These are phyloP conservation scores for Nemania sp. DNA, from an alignment of 2,329 filamentous ascomycete genomes.

Conservation along the genomic window DNA sequence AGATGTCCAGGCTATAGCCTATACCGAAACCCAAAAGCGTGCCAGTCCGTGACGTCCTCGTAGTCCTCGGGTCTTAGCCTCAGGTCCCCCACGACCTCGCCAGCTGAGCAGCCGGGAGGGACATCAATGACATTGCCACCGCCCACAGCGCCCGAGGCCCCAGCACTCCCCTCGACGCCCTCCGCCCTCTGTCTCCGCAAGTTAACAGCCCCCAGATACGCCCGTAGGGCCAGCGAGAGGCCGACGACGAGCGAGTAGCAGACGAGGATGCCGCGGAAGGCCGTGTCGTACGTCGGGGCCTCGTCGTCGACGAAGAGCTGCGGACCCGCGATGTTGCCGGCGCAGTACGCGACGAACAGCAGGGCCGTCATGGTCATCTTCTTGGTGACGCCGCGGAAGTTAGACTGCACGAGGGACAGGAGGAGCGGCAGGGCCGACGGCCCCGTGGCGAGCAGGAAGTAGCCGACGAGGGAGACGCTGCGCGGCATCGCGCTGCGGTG, in stretches of 20 bases:
- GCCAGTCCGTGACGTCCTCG: slow-evolving; percentile 64
- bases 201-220: slow-evolving; percentile 55
- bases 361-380: slow-evolving; percentile 63
- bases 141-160: slow-evolving; percentile 47
- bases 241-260: slow-evolving; percentile 58
- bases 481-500: slow-evolving; percentile 46
- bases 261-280: slow-evolving; percentile 59
- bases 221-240: slow-evolving; percentile 49
- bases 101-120: slow-evolving; percentile 32
- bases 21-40: slow-evolving; percentile 63
- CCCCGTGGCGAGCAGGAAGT: slow-evolving; percentile 60
- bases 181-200: slow-evolving; percentile 47
- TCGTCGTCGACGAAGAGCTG: slow-evolving; percentile 58
- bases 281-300: slow-evolving; percentile 56
- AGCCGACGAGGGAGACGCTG: slow-evolving; percentile 58
- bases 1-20: slow-evolving; percentile 49
- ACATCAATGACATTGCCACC: slow-evolving; percentile 43
- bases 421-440: slow-evolving; percentile 59
- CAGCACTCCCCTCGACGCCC: slow-evolving; percentile 50
- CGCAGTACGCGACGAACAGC: slow-evolving; percentile 60
- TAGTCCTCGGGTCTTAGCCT: slow-evolving; percentile 52
- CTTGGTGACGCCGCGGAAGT: slow-evolving; percentile 62
- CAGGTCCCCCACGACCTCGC: slow-evolving; percentile 42
- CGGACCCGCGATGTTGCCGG: slow-evolving; percentile 60
- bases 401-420: slow-evolving; percentile 59